Percentiles rank a stretch among this genome's conserved stretches.
phyloP scores from a whole-genome alignment of 108 stramenopile species.

The Cyclotella atomus region DNA sequence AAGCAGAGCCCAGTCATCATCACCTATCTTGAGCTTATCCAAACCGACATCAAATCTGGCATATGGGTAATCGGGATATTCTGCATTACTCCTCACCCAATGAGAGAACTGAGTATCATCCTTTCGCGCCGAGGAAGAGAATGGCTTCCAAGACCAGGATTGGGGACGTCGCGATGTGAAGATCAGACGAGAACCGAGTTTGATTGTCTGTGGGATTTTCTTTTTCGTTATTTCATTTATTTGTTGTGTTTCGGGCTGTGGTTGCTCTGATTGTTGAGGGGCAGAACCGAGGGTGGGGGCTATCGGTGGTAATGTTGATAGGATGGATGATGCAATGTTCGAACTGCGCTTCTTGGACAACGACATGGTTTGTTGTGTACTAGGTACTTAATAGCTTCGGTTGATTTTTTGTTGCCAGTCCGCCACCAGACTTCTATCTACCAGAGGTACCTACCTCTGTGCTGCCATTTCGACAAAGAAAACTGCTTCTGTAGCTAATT shows the following conservation, averaged over 20 bases:
- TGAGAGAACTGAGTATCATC: conserved; percentile 76
- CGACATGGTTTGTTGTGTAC: neutral
- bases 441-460: too few relatives aligned
- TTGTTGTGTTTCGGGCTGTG: neutral
- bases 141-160: conserved; percentile 85
- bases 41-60: conserved; percentile 89
- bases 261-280: neutral
- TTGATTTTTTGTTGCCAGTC: neutral
- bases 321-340: neutral
- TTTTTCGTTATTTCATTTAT: too few relatives aligned
- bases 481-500: too few relatives aligned
- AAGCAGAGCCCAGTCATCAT: conserved; percentile 79
- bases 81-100: conserved; percentile 81
- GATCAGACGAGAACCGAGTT: conserved; percentile 68
- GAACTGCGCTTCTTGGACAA: neutral
- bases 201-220: conserved; percentile 44
- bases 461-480: too few relatives aligned
- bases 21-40: conserved; percentile 76
- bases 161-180: conserved; percentile 57
- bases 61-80: conserved; percentile 95
- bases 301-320: too few relatives aligned
- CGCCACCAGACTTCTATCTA: too few relatives aligned
- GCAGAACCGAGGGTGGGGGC: neutral
- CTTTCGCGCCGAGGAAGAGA: conserved; percentile 73
- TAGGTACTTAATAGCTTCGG: too few relatives aligned